A percentile compares a stretch with the other conserved stretches of the same genome.
Conservation (phyloP, 75 land plant species). For the Chamaecyparis obtusa region DNA sequence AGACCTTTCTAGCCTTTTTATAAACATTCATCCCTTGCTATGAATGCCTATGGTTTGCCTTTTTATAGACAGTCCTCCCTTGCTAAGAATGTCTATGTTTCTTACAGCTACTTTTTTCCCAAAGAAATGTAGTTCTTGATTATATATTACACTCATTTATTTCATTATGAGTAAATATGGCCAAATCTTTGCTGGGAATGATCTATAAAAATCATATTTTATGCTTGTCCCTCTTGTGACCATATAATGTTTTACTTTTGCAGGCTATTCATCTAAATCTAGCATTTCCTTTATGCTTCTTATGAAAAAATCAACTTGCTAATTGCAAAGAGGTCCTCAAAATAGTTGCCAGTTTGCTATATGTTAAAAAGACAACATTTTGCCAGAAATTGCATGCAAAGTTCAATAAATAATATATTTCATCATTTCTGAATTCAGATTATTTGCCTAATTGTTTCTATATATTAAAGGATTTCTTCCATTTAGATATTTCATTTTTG, state of each 20-base stretch:
- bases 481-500: background rate
- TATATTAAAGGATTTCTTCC: background rate
- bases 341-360: background rate
- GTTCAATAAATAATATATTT: background rate
- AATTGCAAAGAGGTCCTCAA: background rate
- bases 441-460: background rate
- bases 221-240: background rate
- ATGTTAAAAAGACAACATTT: background rate
- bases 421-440: background rate
- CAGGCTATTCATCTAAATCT: background rate
- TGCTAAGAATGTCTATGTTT: too few species aligned
- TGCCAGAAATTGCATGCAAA: background rate
- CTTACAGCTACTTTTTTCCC: too few species aligned
- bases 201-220: background rate
- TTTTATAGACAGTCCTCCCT: too few species aligned
- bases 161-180: too few species aligned
- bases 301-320: background rate
- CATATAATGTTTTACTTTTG: background rate
- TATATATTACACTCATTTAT: too few species aligned
- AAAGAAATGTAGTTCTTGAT: too few species aligned
- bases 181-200: background rate
- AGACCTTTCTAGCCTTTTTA: too few species aligned
- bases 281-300: background rate
- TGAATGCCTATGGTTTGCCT: too few species aligned
- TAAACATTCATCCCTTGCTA: too few species aligned